Conservation (phyloP, 805 yeast genomes). For the Ogataea degrootiae region DNA sequence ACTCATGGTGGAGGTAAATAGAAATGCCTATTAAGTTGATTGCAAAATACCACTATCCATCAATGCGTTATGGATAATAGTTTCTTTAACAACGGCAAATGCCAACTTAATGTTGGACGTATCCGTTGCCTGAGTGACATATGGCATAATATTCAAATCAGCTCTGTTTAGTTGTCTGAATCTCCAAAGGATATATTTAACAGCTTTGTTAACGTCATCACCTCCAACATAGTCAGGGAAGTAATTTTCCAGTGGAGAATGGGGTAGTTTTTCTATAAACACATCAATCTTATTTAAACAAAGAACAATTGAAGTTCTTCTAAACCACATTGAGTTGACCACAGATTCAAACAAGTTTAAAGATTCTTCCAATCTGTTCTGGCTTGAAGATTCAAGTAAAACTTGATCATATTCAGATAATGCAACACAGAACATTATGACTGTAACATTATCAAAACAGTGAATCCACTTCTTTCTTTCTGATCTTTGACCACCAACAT, state of each 20-base stretch:
- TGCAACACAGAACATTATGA: constrained; percentile 87
- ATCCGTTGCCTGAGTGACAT: constrained; percentile 92
- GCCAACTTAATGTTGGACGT: constrained; percentile 84
- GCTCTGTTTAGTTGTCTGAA: constrained; percentile 81
- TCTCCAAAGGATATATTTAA: constrained; percentile 86
- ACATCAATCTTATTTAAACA: constrained; percentile 89
- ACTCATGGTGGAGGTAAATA: too few relatives aligned
- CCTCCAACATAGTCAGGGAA: constrained; percentile 94
- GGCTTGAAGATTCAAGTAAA: constrained; percentile 68
- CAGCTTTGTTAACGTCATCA: constrained; percentile 83
- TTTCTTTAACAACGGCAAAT: constrained; percentile 55
- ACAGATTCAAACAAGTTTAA: constrained; percentile 83
- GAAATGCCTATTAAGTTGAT: constrained; percentile 3
- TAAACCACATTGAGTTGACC: constrained; percentile 89
- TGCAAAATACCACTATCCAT: constrained; percentile 51
- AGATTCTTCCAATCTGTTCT: constrained; percentile 77
- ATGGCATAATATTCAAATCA: constrained; percentile 79
- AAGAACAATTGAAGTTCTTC: constrained; percentile 77
- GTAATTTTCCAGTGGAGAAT: constrained; percentile 73
- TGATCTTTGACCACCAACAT: constrained; percentile 94
- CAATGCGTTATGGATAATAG: constrained; percentile 50
- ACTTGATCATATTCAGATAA: constrained; percentile 88
- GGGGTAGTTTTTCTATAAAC: constrained; percentile 77
- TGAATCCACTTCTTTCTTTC: constrained; percentile 98
- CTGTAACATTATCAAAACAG: constrained; percentile 88